Base-by-base conservation (phyloP, 768 basidiomycete species). In the Mycena haematopus region DNA sequence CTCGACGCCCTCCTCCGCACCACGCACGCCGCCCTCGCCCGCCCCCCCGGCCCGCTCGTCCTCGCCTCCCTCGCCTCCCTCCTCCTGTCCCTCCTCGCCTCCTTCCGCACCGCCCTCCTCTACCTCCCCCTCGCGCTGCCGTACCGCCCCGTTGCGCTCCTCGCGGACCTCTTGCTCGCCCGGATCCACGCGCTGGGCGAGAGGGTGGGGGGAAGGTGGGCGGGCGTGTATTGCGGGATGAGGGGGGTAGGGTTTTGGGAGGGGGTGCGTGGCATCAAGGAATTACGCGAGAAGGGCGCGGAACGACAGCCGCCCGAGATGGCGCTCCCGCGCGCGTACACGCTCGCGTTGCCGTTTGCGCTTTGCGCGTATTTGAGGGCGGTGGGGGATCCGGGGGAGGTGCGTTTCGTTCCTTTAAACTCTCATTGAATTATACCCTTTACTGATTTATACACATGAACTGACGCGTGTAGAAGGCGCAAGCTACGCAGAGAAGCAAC, bases 361-460 rank as follows among this genome's bases (percentile, higher is more conserved):
- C 78, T 96, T 29, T 77, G 84, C 38, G 91, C 93, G 6, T 97
- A 96, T 73, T 75, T 98, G 21, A 92, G 96, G 67, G 91, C 94
- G n/a, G 90, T 93, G 2, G 59, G 66, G 24, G 66, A 67, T 46
- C 45, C 49, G 21, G 66, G 61, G 27, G n/a, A n/a, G n/a, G n/a
- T n/a, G n/a, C n/a, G n/a, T n/a, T n/a, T n/a, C n/a, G n/a, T n/a
- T n/a, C n/a, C n/a, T n/a, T n/a, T n/a, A n/a, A n/a, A n/a, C n/a
- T n/a, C n/a, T n/a, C 36, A 36, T 33, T 17, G 14, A 46, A 9
- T 44, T n/a, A 31, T 31, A 31, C 29, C 4, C 9, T 31, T 9
- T 31, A 31, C 29, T 31, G 9, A 31, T 31, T 31, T 9, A n/a
- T n/a, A n/a, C n/a, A n/a, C n/a, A n/a, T n/a, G n/a, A n/a, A n/a